A percentile compares a stretch with the other conserved stretches of the same genome.
Conservation (phyloP, 2,329 filamentous ascomycete species). For the Bipolaris bicolor region DNA sequence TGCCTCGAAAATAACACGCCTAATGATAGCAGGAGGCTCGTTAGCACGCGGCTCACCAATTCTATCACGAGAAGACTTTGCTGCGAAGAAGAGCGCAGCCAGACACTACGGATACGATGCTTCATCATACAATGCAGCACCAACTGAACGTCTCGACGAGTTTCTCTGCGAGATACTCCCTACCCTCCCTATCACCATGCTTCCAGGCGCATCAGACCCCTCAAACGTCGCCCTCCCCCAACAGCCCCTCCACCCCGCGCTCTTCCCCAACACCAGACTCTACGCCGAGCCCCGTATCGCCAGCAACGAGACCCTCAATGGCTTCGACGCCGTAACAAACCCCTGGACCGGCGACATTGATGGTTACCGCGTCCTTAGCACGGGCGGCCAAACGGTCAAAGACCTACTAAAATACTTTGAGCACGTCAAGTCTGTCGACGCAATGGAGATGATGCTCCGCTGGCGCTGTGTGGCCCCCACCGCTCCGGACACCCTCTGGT, state of each 20-base stretch:
- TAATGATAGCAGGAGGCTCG: constrained; percentile 92
- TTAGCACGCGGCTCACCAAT: constrained; percentile 62
- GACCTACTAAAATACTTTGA: constrained; percentile 93
- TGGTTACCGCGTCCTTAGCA: constrained; percentile 85
- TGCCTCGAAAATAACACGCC: constrained; percentile 73
- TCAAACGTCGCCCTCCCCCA: constrained; percentile 90
- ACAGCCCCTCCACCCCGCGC: constrained; percentile 88
- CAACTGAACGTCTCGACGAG: constrained; percentile 81
- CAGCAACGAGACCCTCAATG: constrained; percentile 59
- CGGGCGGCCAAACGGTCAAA: constrained; percentile 89
- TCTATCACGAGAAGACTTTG: constrained; percentile 55
- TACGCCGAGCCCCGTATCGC: constrained; percentile 64
- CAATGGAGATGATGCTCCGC: constrained; percentile 93
- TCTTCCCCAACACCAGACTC: constrained; percentile 78
- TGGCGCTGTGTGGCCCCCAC: constrained; percentile 94
- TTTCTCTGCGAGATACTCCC: constrained; percentile 84
- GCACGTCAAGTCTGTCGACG: constrained; percentile 75
- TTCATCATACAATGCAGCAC: constrained; percentile 82
- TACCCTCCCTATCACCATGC: constrained; percentile 83
- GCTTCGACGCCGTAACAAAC: constrained; percentile 90
- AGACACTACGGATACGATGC: constrained; percentile 97
- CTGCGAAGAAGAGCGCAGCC: constrained; percentile 55
- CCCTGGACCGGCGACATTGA: constrained; percentile 91
- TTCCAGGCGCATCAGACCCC: constrained; percentile 84
- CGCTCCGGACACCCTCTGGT: constrained; percentile 94